These are phyloP conservation scores for Candida silvatica DNA, from an alignment of 805 yeast species.

Conservation along the genomic window DNA sequence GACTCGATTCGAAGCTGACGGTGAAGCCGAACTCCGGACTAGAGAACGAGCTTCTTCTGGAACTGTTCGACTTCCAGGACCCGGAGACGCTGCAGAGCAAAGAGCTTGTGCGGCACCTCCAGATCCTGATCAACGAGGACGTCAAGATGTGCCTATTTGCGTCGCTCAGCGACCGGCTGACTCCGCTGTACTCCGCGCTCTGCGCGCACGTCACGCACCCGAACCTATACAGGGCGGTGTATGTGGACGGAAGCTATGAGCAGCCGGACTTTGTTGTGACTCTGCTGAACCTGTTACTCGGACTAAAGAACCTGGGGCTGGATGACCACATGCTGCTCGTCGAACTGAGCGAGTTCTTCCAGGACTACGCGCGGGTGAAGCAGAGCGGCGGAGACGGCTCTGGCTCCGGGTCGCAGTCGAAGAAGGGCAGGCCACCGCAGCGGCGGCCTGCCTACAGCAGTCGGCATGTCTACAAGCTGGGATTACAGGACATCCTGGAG, in stretches of 20 bases:
- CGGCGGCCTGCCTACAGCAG: slow-evolving; percentile 41
- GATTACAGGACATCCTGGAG: slow-evolving; percentile 64
- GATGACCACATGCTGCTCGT: slow-evolving; percentile 24
- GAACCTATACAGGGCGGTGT: slow-evolving; percentile 76
- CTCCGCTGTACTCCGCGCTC: slow-evolving; percentile 84
- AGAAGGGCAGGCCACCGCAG: neutral
- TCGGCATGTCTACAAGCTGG: slow-evolving; percentile 70
- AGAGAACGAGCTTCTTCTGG: slow-evolving; percentile 79
- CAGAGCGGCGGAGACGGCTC: neutral
- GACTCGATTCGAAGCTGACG: slow-evolving; percentile 72
- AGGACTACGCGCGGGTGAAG: slow-evolving; percentile 48
- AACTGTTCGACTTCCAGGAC: slow-evolving; percentile 81
- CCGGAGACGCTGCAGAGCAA: slow-evolving; percentile 62
- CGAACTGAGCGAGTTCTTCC: slow-evolving; percentile 67
- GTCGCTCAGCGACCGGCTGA: slow-evolving; percentile 82
- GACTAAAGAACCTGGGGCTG: slow-evolving; percentile 19
- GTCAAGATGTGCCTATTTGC: slow-evolving; percentile 79
- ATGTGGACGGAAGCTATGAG: slow-evolving; percentile 41
- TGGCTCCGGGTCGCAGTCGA: neutral
- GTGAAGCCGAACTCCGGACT: slow-evolving; percentile 64
- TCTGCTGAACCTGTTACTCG: slow-evolving; percentile 15
- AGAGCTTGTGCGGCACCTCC: slow-evolving; percentile 59
- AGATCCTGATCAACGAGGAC: slow-evolving; percentile 57
- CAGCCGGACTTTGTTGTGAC: slow-evolving; percentile 35
- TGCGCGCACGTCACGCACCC: slow-evolving; percentile 80